Conservation (phyloP, 805 yeast genomes). For the Yarrowia yakushimensis region DNA sequence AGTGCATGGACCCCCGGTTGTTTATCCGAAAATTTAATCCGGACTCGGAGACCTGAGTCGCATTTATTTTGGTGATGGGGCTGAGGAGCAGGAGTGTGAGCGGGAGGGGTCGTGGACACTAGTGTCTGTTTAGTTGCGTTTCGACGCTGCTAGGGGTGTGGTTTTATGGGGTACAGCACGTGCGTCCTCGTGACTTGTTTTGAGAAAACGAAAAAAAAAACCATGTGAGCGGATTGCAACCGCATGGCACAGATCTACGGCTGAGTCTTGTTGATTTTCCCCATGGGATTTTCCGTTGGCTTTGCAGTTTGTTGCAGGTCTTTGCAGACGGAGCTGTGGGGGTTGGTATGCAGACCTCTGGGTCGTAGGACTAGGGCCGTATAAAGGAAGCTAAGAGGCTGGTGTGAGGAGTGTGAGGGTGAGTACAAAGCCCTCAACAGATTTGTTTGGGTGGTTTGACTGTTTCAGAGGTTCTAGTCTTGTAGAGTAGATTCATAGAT, state of each 20-base stretch:
- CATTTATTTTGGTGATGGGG: too few species aligned
- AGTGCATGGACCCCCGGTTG: constrained; percentile 8
- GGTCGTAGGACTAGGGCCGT: too few species aligned
- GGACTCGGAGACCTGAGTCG: constrained; percentile 9
- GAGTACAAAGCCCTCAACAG: neutral
- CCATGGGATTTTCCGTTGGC: neutral
- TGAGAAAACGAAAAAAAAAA: neutral
- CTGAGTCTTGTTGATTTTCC: neutral
- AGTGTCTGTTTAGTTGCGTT: too few species aligned
- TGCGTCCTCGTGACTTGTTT: too few species aligned
- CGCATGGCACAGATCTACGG: neutral
- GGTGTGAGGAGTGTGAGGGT: neutral
- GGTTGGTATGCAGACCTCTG: neutral
- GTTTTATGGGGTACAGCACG: neutral
- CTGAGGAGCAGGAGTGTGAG: too few species aligned
- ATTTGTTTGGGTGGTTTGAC: neutral
- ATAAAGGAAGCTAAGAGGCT: too few species aligned
- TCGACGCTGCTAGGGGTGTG: too few species aligned
- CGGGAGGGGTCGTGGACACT: too few species aligned
- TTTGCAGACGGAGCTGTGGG: too few species aligned
- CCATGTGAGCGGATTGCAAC: neutral
- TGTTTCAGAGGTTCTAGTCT: too few species aligned
- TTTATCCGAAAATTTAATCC: constrained; percentile 22
- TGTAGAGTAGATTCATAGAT: too few species aligned
- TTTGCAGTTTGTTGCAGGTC: neutral